phyloP scores from a whole-genome alignment of 2,329 filamentous ascomycete genomes.

The Ceratocystis alfenasii region DNA sequence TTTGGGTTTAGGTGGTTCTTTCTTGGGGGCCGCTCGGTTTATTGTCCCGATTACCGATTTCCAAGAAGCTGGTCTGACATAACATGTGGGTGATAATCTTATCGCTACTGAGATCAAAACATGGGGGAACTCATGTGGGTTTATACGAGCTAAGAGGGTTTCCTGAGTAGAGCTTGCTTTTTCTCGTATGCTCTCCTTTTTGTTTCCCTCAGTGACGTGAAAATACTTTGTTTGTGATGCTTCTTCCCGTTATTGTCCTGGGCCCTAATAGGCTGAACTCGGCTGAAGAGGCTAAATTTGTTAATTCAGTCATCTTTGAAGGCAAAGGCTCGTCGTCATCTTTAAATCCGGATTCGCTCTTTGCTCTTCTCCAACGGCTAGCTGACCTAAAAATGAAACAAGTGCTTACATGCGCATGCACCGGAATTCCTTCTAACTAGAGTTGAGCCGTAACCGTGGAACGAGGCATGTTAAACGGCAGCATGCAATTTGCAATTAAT shows the following conservation, averaged over 20 bases:
- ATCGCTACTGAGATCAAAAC: too few species aligned
- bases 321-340: too few species aligned
- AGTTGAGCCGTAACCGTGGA: neutral
- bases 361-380: neutral
- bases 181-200: neutral
- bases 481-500: neutral
- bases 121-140: too few species aligned
- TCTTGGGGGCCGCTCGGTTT: neutral
- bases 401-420: neutral
- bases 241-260: neutral
- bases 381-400: neutral
- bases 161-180: too few species aligned
- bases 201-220: neutral
- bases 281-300: too few species aligned
- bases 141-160: neutral
- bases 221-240: neutral
- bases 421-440: neutral
- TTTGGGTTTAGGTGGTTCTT: neutral
- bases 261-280: neutral
- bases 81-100: too few species aligned
- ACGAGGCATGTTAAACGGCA: too few species aligned
- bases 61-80: neutral
- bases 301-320: too few species aligned
- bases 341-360: too few species aligned
- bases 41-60: neutral